Percentiles rank a stretch among this genome's conserved stretches.
These are phyloP conservation scores for Aureobasidium sp. DNA, from an alignment of 2,329 filamentous ascomycete genomes.

Conservation along the genomic window DNA sequence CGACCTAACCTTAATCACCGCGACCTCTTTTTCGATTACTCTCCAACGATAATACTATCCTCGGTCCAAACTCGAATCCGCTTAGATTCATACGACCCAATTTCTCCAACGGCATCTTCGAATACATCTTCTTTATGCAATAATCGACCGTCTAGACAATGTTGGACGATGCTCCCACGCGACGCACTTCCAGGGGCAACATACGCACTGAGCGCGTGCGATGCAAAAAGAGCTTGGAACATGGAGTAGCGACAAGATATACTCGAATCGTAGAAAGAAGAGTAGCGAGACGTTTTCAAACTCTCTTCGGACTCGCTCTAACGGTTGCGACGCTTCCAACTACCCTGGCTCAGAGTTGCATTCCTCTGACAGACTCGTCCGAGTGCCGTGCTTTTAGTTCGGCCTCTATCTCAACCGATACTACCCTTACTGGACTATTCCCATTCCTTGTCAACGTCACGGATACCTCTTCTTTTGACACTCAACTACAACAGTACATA, in stretches of 20 bases:
- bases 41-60: constrained; percentile 1
- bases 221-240: neutral
- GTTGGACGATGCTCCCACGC: neutral
- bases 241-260: neutral
- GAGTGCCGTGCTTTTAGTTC: constrained; percentile 65
- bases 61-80: neutral
- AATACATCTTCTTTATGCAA: constrained; percentile 14
- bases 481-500: constrained; percentile 65
- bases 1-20: constrained; percentile 5
- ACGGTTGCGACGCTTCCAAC: constrained; percentile 16
- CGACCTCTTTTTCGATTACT: neutral
- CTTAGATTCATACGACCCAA: neutral
- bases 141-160: constrained; percentile 7
- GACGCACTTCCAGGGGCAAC: neutral
- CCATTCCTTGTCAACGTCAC: constrained; percentile 81
- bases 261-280: neutral
- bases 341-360: constrained; percentile 45
- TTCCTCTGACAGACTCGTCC: constrained; percentile 64
- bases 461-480: constrained; percentile 68
- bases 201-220: neutral
- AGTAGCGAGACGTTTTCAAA: neutral
- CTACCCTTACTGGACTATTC: constrained; percentile 53
- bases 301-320: constrained; percentile 5
- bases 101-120: constrained; percentile 11
- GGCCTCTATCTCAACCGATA: constrained; percentile 63